A percentile compares a stretch with the other conserved stretches of the same genome.
Conservation (phyloP, 2,329 filamentous ascomycete species). For the Colletotrichum graminicola region DNA sequence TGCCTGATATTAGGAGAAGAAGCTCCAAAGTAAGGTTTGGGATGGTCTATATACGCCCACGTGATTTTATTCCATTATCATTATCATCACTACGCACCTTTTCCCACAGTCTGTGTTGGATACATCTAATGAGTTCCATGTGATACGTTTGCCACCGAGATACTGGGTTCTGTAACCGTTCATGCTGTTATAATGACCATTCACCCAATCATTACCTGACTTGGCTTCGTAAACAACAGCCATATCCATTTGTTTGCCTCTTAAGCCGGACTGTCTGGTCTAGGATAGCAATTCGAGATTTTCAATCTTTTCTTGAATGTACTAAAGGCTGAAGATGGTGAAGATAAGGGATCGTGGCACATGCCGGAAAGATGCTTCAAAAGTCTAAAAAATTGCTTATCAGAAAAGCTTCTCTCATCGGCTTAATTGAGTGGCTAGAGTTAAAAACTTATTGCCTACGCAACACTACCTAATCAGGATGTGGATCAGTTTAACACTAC, state of each 20-base stretch:
- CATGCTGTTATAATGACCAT: constrained; percentile 67
- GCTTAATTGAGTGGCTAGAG: constrained; percentile 70
- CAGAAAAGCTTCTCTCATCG: constrained; percentile 63
- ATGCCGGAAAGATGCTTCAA: constrained; percentile 59
- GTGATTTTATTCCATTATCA: background rate
- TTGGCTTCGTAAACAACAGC: constrained; percentile 54
- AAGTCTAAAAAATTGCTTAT: constrained; percentile 61
- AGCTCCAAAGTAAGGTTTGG: background rate
- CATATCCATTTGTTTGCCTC: constrained; percentile 9
- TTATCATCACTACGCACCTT: background rate
- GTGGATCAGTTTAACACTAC: constrained; percentile 48
- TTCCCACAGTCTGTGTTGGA: background rate
- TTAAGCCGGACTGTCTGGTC: background rate
- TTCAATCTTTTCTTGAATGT: constrained; percentile 48
- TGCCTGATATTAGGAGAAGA: too few species aligned
- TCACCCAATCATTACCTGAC: constrained; percentile 67
- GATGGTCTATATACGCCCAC: background rate
- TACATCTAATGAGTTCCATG: background rate
- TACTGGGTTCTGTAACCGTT: too few species aligned
- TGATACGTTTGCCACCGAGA: background rate
- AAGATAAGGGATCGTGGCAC: constrained; percentile 34
- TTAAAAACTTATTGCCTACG: constrained; percentile 61
- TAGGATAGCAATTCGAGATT: constrained; percentile 10
- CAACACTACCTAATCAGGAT: constrained; percentile 56
- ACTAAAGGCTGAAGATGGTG: constrained; percentile 29